These are phyloP conservation scores for Epichloe hybrida DNA, from an alignment of 2,329 filamentous ascomycete species.

Conservation along the genomic window DNA sequence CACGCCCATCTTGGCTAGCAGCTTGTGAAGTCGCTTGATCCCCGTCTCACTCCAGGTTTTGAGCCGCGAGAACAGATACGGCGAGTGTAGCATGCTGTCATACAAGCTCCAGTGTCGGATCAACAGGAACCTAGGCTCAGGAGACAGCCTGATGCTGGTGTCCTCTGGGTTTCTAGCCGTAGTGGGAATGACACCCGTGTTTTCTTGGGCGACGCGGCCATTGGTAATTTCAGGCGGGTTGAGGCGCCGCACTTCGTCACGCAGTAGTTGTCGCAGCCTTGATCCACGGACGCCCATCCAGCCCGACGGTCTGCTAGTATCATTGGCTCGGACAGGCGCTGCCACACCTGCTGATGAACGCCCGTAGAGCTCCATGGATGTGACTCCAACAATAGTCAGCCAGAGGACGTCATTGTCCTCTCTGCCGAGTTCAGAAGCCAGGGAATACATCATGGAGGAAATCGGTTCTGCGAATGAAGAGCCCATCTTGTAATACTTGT, in stretches of 20 bases:
- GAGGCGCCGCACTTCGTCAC: constrained; percentile 85
- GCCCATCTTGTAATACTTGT: constrained; percentile 74
- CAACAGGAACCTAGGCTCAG: constrained; percentile 84
- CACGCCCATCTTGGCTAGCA: constrained; percentile 96
- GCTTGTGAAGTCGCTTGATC: constrained; percentile 77
- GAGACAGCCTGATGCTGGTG: constrained; percentile 79
- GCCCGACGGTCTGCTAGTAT: constrained; percentile 45
- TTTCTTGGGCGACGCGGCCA: constrained; percentile 49
- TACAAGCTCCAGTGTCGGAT: constrained; percentile 96
- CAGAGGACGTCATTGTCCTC: constrained; percentile 95
- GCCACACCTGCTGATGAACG: constrained; percentile 71
- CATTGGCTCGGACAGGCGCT: constrained; percentile 40
- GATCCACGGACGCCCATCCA: constrained; percentile 76
- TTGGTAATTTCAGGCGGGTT: constrained; percentile 64
- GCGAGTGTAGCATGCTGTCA: constrained; percentile 96
- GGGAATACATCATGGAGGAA: constrained; percentile 83
- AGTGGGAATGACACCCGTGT: constrained; percentile 73
- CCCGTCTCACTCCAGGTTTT: constrained; percentile 92
- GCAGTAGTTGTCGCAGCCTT: constrained; percentile 69
- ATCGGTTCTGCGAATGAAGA: constrained; percentile 91
- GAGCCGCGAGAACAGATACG: constrained; percentile 79
- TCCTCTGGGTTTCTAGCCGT: constrained; percentile 82
- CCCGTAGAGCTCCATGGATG: constrained; percentile 85
- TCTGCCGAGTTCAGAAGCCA: constrained; percentile 86
- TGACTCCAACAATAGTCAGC: constrained; percentile 88